phyloP scores from a whole-genome alignment of 257 asterid species.

The Nicotiana otophora region DNA sequence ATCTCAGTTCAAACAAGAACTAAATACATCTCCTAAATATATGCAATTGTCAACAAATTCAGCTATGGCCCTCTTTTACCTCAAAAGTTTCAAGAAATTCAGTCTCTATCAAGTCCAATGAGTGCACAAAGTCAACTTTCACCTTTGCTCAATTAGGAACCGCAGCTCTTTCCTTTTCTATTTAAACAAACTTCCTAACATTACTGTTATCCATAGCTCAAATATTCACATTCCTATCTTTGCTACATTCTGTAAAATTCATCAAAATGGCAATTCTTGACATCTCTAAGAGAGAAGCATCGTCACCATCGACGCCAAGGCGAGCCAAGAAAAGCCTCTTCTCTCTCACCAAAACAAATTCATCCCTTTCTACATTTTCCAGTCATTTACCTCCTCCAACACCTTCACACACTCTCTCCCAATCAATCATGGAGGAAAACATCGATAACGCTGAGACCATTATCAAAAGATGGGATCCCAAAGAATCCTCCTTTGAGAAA shows the following conservation, averaged over 20 bases:
- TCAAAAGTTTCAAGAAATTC: neutral
- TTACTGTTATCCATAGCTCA: neutral
- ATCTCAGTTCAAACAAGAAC: neutral
- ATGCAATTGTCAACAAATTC: neutral
- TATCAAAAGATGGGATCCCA: slow-evolving; percentile 47
- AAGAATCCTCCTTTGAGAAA: slow-evolving; percentile 24
- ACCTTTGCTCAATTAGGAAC: neutral
- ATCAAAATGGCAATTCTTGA: neutral
- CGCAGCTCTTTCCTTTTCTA: neutral
- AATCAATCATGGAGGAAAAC: slow-evolving; percentile 40
- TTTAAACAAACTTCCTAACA: neutral
- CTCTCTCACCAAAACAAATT: slow-evolving; percentile 20
- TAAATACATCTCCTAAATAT: neutral
- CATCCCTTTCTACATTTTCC: slow-evolving; percentile 22
- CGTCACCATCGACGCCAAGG: slow-evolving; percentile 26
- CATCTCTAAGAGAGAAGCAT: neutral
- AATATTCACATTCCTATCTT: neutral
- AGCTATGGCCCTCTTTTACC: neutral
- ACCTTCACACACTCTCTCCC: slow-evolving; percentile 27
- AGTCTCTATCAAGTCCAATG: neutral
- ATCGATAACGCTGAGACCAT: slow-evolving; percentile 34
- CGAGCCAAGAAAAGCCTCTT: slow-evolving; percentile 21
- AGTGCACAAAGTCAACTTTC: neutral
- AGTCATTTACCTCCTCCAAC: slow-evolving; percentile 23
- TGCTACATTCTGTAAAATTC: neutral